phyloP scores from a whole-genome alignment of 2,329 filamentous ascomycete genomes.

The Acephala macrosclerotiorum region DNA sequence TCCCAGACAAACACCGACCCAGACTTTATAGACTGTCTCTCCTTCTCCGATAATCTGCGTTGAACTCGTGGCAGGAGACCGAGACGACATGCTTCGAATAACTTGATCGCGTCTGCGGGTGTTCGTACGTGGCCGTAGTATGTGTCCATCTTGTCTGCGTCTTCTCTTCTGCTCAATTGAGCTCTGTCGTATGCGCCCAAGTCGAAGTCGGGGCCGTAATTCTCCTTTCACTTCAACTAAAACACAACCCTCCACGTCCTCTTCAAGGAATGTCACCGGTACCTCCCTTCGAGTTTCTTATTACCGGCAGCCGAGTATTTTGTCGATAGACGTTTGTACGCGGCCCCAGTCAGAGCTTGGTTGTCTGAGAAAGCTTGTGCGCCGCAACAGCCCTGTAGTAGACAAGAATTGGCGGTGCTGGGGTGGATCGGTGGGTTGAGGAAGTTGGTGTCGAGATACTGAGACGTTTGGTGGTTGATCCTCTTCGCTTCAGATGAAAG shows the following conservation, averaged over 20 bases:
- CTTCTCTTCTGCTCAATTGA: constrained; percentile 21
- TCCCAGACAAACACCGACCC: constrained; percentile 99
- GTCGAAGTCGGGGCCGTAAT: constrained; percentile 8
- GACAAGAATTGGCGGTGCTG: constrained; percentile 23
- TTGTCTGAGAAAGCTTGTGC: constrained; percentile 34
- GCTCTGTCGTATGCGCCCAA: constrained; percentile 11
- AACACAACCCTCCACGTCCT: constrained; percentile 8
- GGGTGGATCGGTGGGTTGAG: constrained; percentile 14
- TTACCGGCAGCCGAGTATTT: constrained; percentile 2
- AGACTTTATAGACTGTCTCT: constrained; percentile 93
- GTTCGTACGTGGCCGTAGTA: constrained; percentile 95
- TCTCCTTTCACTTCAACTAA: constrained; percentile 16
- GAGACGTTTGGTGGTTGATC: constrained; percentile 38
- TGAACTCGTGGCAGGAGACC: constrained; percentile 92
- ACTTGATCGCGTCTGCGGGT: constrained; percentile 94
- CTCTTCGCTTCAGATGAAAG: constrained; percentile 40
- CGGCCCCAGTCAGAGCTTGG: constrained; percentile 24
- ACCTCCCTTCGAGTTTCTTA: constrained; percentile 15
- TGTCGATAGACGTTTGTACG: constrained; percentile 17
- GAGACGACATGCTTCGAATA: constrained; percentile 96
- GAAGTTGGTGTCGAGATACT: constrained; percentile 30
- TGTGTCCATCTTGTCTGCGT: constrained; percentile 78
- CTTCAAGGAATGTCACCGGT: constrained; percentile 12
- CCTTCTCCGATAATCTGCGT: constrained; percentile 95
- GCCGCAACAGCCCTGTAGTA: constrained; percentile 17